phyloP scores from a whole-genome alignment of 2,329 filamentous ascomycete genomes.

The Fusarium ambrosium region DNA sequence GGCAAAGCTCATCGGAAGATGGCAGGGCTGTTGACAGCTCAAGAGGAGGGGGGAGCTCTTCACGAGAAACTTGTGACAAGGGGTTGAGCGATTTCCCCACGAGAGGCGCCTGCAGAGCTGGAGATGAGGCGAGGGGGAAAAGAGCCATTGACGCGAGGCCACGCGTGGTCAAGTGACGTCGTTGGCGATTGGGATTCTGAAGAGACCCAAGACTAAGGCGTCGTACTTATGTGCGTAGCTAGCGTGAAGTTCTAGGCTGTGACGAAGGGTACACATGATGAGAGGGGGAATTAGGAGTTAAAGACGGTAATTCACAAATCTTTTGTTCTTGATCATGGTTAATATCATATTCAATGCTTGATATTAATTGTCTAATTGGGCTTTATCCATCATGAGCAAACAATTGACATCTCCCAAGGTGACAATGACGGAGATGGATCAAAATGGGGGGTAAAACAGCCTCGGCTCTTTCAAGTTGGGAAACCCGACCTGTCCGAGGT shows the following conservation, averaged over 20 bases:
- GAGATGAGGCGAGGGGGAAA: conserved; percentile 9
- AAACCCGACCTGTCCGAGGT: conserved; percentile 23
- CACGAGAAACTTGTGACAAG: background rate
- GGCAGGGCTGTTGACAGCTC: conserved; percentile 5
- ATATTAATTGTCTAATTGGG: background rate
- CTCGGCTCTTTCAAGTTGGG: conserved; percentile 36
- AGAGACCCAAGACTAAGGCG: background rate
- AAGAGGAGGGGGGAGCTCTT: background rate
- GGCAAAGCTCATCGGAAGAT: background rate
- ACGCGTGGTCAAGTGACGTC: conserved; percentile 21
- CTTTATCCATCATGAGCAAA: background rate
- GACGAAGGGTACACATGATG: background rate
- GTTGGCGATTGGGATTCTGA: background rate
- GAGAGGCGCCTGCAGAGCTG: conserved; percentile 1
- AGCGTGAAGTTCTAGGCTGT: background rate
- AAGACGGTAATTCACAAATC: background rate
- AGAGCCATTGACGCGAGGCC: conserved; percentile 5
- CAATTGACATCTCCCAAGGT: background rate
- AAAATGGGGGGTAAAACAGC: conserved; percentile 15
- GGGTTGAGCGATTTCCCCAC: conserved; percentile 19
- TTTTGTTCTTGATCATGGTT: background rate
- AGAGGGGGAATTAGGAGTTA: background rate
- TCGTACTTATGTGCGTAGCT: background rate
- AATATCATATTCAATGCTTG: background rate
- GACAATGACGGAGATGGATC: background rate